These are phyloP conservation scores for Sphagnurus paluster DNA, from an alignment of 1,284 basidiomycete species.

Conservation along the genomic window DNA sequence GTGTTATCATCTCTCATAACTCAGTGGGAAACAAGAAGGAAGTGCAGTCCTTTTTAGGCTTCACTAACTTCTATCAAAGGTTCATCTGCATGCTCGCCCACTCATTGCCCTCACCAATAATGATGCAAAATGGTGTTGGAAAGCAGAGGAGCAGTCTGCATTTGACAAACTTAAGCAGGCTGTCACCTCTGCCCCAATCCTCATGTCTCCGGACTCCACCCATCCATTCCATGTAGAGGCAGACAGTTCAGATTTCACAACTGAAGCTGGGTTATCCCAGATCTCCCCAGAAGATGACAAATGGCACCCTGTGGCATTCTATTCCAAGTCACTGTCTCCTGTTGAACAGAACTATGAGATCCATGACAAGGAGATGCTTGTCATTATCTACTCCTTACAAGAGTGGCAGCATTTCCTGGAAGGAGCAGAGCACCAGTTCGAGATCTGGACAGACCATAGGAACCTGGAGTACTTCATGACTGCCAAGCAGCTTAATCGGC, in stretches of 20 bases:
- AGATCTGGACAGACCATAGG: conserved; percentile 8
- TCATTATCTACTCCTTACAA: conserved; percentile 5
- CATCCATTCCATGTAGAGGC: neutral
- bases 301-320: conserved; percentile 15
- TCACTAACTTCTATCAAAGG: conserved; percentile 27
- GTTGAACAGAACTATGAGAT: conserved; percentile 43
- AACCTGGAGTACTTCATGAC: conserved; percentile 23
- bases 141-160: neutral
- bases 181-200: neutral
- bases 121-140: neutral
- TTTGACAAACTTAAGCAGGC: neutral
- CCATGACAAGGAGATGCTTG: conserved; percentile 40
- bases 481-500: conserved; percentile 15
- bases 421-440: neutral
- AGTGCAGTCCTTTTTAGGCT: conserved; percentile 24
- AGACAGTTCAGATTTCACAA: neutral
- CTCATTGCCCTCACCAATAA: neutral
- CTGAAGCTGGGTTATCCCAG: neutral
- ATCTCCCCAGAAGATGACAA: neutral
- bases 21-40: neutral
- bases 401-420: conserved; percentile 1
- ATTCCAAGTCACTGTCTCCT: conserved; percentile 6
- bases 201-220: neutral
- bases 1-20: neutral
- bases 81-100: conserved; percentile 31